These are phyloP conservation scores for Fusarium praegraminearum DNA, from an alignment of 2,329 filamentous ascomycete species.

Conservation along the genomic window DNA sequence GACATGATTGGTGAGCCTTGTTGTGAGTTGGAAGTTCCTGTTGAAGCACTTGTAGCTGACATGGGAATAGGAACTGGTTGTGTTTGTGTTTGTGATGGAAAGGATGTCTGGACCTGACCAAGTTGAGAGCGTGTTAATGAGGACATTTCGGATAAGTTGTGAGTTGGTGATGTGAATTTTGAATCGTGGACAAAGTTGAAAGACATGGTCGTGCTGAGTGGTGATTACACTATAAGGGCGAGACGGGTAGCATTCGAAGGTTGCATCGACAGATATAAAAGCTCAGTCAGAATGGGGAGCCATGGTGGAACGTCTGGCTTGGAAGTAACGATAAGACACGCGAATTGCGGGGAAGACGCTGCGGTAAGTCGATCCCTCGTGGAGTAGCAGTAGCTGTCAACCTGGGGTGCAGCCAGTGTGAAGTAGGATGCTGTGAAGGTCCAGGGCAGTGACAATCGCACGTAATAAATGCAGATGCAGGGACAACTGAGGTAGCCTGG, in stretches of 20 bases:
- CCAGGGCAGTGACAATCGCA: slow-evolving; percentile 37
- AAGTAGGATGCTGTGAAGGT: slow-evolving; percentile 28
- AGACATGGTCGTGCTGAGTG: slow-evolving; percentile 43
- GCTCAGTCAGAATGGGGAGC: slow-evolving; percentile 50
- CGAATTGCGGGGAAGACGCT: slow-evolving; percentile 46
- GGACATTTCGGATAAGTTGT: slow-evolving; percentile 56
- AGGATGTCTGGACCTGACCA: slow-evolving; percentile 61
- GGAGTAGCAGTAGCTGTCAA: slow-evolving; percentile 41
- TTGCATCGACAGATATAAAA: slow-evolving; percentile 56
- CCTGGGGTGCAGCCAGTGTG: slow-evolving; percentile 46
- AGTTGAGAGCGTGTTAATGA: slow-evolving; percentile 57
- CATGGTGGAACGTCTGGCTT: slow-evolving; percentile 51
- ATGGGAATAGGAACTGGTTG: slow-evolving; percentile 57
- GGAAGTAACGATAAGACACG: slow-evolving; percentile 42
- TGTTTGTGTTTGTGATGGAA: slow-evolving; percentile 55
- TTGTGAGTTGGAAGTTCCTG: slow-evolving; percentile 66
- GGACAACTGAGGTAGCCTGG: slow-evolving; percentile 38
- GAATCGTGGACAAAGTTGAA: slow-evolving; percentile 44
- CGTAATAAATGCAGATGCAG: slow-evolving; percentile 48
- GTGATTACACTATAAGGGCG: slow-evolving; percentile 43
- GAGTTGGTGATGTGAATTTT: slow-evolving; percentile 40
- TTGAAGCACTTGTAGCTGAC: slow-evolving; percentile 68
- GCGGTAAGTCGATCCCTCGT: slow-evolving; percentile 46
- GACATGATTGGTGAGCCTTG: slow-evolving; percentile 70
- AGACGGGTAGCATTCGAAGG: slow-evolving; percentile 48